Percentiles rank a stretch among this genome's conserved stretches.
Evolutionary conservation across 345 rosid species (phyloP).

Genomic region (Populus simonii): DNA sequence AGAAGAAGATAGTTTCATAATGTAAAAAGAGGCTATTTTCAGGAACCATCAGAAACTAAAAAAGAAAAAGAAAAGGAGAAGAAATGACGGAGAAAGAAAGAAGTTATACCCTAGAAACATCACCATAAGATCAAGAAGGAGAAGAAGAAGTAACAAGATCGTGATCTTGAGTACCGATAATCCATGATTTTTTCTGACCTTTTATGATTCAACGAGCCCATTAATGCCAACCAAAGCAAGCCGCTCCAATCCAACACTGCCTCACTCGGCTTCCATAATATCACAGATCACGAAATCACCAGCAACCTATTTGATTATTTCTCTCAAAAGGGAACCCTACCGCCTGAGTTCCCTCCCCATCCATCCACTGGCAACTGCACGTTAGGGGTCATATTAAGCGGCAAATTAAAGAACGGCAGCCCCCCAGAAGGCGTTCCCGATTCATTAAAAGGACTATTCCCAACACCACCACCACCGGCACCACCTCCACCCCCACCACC

Average conservation of each 20-base stretch:
- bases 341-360: constrained; percentile 67
- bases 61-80: neutral
- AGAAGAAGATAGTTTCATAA: constrained; percentile 21
- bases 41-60: constrained; percentile 11
- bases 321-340: constrained; percentile 62
- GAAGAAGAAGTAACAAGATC: neutral
- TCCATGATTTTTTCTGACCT: constrained; percentile 27
- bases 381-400: constrained; percentile 63
- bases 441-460: constrained; percentile 44
- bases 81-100: neutral
- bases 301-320: neutral
- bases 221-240: neutral
- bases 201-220: neutral
- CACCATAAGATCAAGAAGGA: neutral
- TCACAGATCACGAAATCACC: constrained; percentile 6
- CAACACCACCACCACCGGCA: constrained; percentile 34
- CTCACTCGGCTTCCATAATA: neutral
- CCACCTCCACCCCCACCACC: constrained; percentile 40
- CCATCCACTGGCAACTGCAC: constrained; percentile 77
- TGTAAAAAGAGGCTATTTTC: constrained; percentile 29
- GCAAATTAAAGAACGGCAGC: constrained; percentile 84
- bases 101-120: constrained; percentile 12
- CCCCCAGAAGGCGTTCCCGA: constrained; percentile 49
- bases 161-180: neutral
- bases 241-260: constrained; percentile 6